Conservation (phyloP, 805 yeast genomes). For the Clavispora fructus region DNA sequence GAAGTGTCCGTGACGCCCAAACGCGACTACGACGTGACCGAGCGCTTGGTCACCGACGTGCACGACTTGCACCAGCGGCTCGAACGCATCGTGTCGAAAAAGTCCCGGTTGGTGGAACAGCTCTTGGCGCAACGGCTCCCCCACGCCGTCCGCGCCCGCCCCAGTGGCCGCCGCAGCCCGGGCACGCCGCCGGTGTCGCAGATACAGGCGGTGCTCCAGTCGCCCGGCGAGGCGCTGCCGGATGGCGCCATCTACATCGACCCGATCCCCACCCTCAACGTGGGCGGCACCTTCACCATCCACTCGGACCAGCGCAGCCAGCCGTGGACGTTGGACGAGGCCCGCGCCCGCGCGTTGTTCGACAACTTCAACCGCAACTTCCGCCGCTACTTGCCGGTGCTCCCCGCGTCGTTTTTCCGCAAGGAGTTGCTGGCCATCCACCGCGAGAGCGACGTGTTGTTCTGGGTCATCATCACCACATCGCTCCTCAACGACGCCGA, state of each 20-base stretch:
- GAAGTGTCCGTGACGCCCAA: slow-evolving; percentile 38
- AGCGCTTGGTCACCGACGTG: slow-evolving; percentile 10
- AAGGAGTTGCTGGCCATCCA: slow-evolving; percentile 11
- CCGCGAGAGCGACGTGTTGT: slow-evolving; percentile 30
- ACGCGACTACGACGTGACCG: slow-evolving; percentile 11
- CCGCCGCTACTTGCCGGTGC: slow-evolving; percentile 11
- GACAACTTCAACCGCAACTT: slow-evolving; percentile 5
- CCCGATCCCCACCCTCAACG: slow-evolving; percentile 13
- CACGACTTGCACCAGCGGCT: slow-evolving; percentile 11
- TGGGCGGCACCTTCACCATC: slow-evolving; percentile 10
- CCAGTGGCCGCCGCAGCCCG: neutral
- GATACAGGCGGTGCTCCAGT: slow-evolving; percentile 4
- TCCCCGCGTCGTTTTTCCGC: slow-evolving; percentile 11
- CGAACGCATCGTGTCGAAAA: slow-evolving; percentile 8
- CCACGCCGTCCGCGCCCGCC: neutral
- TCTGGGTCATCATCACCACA: slow-evolving; percentile 38
- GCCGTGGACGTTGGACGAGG: slow-evolving; percentile 8
- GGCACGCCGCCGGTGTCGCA: slow-evolving; percentile 5
- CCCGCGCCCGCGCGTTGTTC: slow-evolving; percentile 9
- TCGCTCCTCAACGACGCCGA: slow-evolving; percentile 23
- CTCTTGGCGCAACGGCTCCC: neutral
- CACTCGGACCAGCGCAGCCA: slow-evolving; percentile 8
- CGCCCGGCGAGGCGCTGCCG: neutral
- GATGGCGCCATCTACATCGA: slow-evolving; percentile 9
- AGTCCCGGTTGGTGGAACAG: slow-evolving; percentile 8